Conservation (phyloP, 495 filamentous ascomycete genomes). For the Aspergillus sclerotiicarbonarius region DNA sequence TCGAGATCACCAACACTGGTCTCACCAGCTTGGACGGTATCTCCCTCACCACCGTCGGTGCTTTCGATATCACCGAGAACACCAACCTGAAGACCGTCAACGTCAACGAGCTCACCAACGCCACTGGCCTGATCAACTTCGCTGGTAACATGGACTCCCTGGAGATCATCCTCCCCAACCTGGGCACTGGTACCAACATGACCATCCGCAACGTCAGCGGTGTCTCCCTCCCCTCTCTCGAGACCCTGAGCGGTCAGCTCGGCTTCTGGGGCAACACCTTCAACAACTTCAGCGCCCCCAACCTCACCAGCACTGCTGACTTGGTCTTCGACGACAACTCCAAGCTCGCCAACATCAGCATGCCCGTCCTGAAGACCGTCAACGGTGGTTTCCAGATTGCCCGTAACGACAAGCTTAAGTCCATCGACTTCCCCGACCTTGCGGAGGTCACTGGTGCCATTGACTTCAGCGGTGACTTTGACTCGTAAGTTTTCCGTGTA, state of each 20-base stretch:
- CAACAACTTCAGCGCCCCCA: slow-evolving; percentile 64
- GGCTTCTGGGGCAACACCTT: slow-evolving; percentile 83
- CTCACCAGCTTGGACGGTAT: slow-evolving; percentile 74
- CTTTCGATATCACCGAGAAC: slow-evolving; percentile 83
- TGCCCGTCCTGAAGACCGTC: slow-evolving; percentile 64
- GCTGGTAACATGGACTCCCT: slow-evolving; percentile 54
- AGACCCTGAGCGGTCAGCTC: slow-evolving; percentile 71
- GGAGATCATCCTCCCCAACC: slow-evolving; percentile 72
- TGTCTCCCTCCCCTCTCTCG: slow-evolving; percentile 73
- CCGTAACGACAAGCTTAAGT: slow-evolving; percentile 75
- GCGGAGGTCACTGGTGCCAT: slow-evolving; percentile 76
- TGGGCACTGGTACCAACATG: slow-evolving; percentile 76
- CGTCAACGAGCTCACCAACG: slow-evolving; percentile 65
- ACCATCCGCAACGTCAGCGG: slow-evolving; percentile 80
- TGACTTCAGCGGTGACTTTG: slow-evolving; percentile 84
- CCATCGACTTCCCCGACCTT: slow-evolving; percentile 66
- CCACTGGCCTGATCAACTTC: slow-evolving; percentile 62
- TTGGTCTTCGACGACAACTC: slow-evolving; percentile 79
- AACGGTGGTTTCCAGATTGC: slow-evolving; percentile 77
- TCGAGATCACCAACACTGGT: slow-evolving; percentile 80
- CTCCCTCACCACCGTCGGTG: slow-evolving; percentile 59
- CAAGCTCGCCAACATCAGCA: slow-evolving; percentile 70
- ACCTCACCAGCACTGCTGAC: slow-evolving; percentile 75
- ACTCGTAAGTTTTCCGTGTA: slow-evolving; percentile 57
- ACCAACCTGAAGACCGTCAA: slow-evolving; percentile 63